A percentile compares a stretch with the other conserved stretches of the same genome.
phyloP scores from a whole-genome alignment of 1,284 basidiomycete species.

The Trametes versicolor region DNA sequence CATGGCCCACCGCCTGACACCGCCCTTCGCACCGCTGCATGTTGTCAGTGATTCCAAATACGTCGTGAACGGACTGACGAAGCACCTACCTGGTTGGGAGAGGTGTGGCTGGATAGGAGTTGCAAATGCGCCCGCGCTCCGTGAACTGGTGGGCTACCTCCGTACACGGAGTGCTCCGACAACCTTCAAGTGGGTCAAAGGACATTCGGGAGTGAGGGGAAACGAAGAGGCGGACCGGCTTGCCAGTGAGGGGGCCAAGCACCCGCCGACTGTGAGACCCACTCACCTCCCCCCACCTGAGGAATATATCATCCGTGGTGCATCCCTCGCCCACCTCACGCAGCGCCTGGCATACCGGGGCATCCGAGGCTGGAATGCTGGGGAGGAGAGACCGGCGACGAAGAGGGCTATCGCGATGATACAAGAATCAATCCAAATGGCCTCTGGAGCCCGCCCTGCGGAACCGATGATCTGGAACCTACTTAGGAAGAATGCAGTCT shows the following conservation, averaged over 20 bases:
- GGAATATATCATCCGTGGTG: background rate
- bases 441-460: background rate
- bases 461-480: background rate
- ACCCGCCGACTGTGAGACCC: background rate
- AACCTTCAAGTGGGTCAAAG: background rate
- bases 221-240: background rate
- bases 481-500: background rate
- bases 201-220: background rate
- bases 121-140: background rate
- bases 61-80: background rate
- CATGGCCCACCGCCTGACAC: background rate
- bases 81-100: background rate
- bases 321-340: background rate
- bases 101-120: background rate
- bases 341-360: background rate
- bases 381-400: background rate
- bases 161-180: background rate
- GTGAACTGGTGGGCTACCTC: background rate
- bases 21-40: background rate
- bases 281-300: background rate
- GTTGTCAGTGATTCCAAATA: background rate
- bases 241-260: background rate
- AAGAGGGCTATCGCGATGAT: background rate
- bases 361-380: background rate
- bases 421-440: background rate